Conservation (phyloP, 164 flowering plant species). For the Brasenia schreberi region DNA sequence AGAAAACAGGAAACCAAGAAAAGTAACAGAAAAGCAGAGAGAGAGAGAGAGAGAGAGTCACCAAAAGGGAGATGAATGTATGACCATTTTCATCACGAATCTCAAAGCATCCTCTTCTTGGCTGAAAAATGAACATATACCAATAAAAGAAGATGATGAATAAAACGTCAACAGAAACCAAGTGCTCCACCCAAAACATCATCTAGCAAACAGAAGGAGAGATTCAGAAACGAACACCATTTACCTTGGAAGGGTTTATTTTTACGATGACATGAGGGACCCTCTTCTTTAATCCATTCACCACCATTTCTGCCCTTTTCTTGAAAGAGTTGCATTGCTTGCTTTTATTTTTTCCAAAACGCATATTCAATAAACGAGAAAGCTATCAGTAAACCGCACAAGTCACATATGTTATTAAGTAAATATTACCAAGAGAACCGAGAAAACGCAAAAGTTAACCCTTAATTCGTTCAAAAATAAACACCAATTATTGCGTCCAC, state of each 20-base stretch:
- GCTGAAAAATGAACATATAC: constrained; percentile 23
- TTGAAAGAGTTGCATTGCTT: constrained; percentile 58
- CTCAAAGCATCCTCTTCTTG: constrained; percentile 88
- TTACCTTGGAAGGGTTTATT: constrained; percentile 72
- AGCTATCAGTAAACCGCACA: too few species aligned
- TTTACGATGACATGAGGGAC: constrained; percentile 42
- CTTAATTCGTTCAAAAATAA: too few species aligned
- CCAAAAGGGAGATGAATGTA: constrained; percentile 56
- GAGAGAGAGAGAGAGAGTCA: constrained; percentile 11
- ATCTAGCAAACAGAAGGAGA: background rate
- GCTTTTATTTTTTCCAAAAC: constrained; percentile 13
- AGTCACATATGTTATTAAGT: too few species aligned
- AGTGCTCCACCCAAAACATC: background rate
- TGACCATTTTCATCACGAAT: constrained; percentile 60
- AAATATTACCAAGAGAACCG: too few species aligned
- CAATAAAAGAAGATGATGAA: background rate
- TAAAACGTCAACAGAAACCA: background rate
- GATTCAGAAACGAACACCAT: background rate
- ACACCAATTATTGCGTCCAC: too few species aligned
- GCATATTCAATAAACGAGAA: too few species aligned
- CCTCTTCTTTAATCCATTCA: constrained; percentile 41
- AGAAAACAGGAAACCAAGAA: too few species aligned
- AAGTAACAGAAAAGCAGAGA: too few species aligned
- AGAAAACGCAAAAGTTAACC: too few species aligned
- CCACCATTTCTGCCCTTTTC: constrained; percentile 44